Evolutionary conservation across 345 rosid genomes (phyloP).

Genomic region (Melaleuca quinquenervia): DNA sequence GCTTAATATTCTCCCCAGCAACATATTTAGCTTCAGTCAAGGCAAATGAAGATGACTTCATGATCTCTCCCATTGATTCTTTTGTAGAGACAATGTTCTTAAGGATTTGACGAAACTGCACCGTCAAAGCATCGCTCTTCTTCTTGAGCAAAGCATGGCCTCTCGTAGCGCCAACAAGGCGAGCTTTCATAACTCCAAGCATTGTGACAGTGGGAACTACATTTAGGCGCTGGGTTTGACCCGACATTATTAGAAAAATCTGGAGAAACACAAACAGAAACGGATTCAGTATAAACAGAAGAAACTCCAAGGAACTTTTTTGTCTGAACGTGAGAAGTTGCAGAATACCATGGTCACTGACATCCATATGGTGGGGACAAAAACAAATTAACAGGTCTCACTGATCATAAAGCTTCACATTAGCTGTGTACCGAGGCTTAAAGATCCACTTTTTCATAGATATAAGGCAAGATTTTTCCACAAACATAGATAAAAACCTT

Average conservation of each 20-base stretch:
- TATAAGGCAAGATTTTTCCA: background rate
- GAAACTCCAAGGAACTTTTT: background rate
- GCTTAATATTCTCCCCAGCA: constrained; percentile 12
- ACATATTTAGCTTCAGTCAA: constrained; percentile 12
- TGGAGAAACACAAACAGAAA: background rate
- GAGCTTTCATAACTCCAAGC: constrained; percentile 13
- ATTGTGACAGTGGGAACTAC: constrained; percentile 15
- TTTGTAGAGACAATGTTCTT: constrained; percentile 11
- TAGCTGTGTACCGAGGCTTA: background rate
- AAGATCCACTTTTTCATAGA: background rate
- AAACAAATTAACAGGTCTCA: background rate
- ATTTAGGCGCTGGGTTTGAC: constrained; percentile 9
- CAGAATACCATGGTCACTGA: background rate
- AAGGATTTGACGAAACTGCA: constrained; percentile 11
- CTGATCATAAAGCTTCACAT: background rate
- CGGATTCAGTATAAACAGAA: background rate
- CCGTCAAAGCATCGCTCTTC: constrained; percentile 12
- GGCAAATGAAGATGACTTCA: constrained; percentile 10
- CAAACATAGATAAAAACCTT: background rate
- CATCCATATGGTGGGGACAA: background rate
- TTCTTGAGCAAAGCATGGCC: constrained; percentile 16
- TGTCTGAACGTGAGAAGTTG: background rate
- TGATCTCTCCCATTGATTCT: constrained; percentile 13
- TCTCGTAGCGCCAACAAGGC: constrained; percentile 11
- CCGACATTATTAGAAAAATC: constrained; percentile 1